A percentile compares a stretch with the other conserved stretches of the same genome.
phyloP scores from a whole-genome alignment of 495 filamentous ascomycete genomes.

The Xylaria bambusicola region DNA sequence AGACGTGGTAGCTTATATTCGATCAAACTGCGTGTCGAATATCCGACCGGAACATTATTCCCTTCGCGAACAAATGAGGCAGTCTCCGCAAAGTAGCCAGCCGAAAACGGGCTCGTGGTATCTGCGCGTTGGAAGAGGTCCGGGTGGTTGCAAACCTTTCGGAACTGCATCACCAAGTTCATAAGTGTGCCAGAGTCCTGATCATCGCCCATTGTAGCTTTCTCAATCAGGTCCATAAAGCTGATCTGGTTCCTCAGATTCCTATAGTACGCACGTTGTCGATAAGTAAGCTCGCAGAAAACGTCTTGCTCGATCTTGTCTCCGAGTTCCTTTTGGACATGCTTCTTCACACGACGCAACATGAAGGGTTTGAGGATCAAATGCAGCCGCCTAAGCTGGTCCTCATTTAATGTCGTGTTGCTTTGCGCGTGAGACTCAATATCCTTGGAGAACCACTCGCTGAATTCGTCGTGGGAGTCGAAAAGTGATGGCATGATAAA shows the following conservation, averaged over 20 bases:
- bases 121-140: constrained; percentile 96
- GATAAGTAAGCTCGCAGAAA: constrained; percentile 95
- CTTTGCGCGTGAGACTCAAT: constrained; percentile 98
- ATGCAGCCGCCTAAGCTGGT: constrained; percentile 92
- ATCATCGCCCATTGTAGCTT: constrained; percentile 91
- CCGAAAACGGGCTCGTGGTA: constrained; percentile 80
- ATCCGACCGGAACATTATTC: constrained; percentile 72
- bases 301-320: constrained; percentile 98
- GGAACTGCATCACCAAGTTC: constrained; percentile 99
- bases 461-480: constrained; percentile 98
- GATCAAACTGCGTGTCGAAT: constrained; percentile 85
- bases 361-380: constrained; percentile 99
- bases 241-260: constrained; percentile 94
- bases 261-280: constrained; percentile 91
- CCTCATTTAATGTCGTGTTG: constrained; percentile 97
- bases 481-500: constrained; percentile 99
- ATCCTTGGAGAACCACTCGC: constrained; percentile 99
- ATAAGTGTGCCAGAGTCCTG: constrained; percentile 93
- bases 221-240: constrained; percentile 98
- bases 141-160: constrained; percentile 98
- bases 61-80: constrained; percentile 93
- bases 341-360: constrained; percentile 98
- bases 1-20: constrained; percentile 80
- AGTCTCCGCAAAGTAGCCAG: constrained; percentile 86
- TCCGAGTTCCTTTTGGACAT: constrained; percentile 96